These are phyloP conservation scores for Saccharum hybrid DNA, from an alignment of 202 grass and related monocot genomes.

Conservation along the genomic window DNA sequence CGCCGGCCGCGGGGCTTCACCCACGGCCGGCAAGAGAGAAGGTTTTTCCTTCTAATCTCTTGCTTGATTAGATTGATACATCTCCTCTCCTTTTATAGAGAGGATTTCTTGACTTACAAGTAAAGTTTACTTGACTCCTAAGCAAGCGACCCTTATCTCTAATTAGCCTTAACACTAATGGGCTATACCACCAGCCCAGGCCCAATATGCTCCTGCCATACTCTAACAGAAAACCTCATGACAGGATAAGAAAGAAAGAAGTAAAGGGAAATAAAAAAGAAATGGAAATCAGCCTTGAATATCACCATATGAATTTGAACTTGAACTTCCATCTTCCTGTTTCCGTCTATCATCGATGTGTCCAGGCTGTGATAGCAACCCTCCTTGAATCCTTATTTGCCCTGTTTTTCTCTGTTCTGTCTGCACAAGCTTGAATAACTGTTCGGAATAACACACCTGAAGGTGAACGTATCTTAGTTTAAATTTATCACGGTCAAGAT, in stretches of 20 bases:
- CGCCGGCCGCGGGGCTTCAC: no score
- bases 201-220: no score
- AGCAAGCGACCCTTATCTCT: no score
- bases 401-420: neutral
- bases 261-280: neutral
- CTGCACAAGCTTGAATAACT: neutral
- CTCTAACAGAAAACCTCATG: no score
- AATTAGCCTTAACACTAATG: no score
- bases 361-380: neutral
- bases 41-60: no score
- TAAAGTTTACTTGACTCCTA: no score
- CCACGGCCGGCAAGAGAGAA: no score
- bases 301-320: neutral
- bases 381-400: neutral
- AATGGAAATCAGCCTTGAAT: neutral
- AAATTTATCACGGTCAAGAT: neutral
- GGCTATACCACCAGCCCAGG: no score
- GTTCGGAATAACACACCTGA: neutral
- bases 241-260: neutral
- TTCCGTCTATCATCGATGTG: neutral
- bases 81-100: no score
- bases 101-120: no score
- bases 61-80: no score
- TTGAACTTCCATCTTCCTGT: neutral
- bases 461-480: constrained; percentile 13